phyloP scores from a whole-genome alignment of 1,284 basidiomycete genomes.

The Papiliotrema nemorosa region DNA sequence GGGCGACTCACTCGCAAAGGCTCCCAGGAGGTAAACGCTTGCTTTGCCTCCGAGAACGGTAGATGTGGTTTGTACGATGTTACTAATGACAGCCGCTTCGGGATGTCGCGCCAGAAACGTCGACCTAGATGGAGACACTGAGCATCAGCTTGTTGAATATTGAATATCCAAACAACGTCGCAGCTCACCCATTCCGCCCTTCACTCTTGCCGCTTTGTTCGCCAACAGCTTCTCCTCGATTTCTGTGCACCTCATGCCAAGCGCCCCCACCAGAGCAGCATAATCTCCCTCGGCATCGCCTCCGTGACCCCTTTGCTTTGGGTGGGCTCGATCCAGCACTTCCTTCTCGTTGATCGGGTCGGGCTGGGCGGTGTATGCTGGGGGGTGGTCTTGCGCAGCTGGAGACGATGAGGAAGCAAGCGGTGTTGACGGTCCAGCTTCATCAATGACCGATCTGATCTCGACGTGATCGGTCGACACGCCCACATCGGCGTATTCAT shows the following conservation, averaged over 20 bases:
- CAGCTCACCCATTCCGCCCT: slow-evolving; percentile 18
- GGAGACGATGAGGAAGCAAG: slow-evolving; percentile 7
- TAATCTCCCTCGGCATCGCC: slow-evolving; percentile 30
- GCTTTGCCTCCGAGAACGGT: neutral
- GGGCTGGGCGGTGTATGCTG: slow-evolving; percentile 36
- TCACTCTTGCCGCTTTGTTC: slow-evolving; percentile 12
- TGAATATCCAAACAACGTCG: neutral
- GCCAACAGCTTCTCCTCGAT: slow-evolving; percentile 27
- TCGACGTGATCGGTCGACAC: slow-evolving; percentile 19
- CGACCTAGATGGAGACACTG: neutral
- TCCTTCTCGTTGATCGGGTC: slow-evolving; percentile 25
- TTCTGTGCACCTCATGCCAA: slow-evolving; percentile 33
- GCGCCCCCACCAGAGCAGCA: slow-evolving; percentile 21
- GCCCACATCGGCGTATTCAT: slow-evolving; percentile 31
- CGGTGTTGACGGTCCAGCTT: slow-evolving; percentile 7
- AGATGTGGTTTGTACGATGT: neutral
- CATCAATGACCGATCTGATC: neutral
- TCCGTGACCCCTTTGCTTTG: slow-evolving; percentile 6
- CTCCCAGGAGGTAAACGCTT: neutral
- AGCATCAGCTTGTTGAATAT: neutral
- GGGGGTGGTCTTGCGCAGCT: slow-evolving; percentile 16
- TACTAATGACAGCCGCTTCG: neutral
- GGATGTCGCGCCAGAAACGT: neutral
- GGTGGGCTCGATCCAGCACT: slow-evolving; percentile 33
- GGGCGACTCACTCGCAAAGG: slow-evolving; percentile 10